A percentile compares a stretch with the other conserved stretches of the same genome.
These are phyloP conservation scores for Daedaleopsis nitida DNA, from an alignment of 768 basidiomycete genomes.

Conservation along the genomic window DNA sequence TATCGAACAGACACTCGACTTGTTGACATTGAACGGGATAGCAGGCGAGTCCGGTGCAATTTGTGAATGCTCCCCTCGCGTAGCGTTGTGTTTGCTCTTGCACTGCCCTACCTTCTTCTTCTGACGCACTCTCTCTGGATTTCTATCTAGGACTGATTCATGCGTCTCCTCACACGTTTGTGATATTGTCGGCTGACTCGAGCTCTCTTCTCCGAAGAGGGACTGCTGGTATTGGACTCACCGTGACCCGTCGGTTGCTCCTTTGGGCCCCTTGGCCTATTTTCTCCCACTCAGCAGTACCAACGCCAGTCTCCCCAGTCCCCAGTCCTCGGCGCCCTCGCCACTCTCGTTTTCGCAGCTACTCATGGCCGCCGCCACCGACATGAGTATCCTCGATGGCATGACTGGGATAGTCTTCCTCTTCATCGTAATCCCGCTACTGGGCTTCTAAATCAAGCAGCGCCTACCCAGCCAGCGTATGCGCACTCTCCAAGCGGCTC, in stretches of 20 bases:
- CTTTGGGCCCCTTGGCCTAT: too few relatives aligned
- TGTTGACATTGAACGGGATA: not conserved
- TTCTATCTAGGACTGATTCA: not conserved
- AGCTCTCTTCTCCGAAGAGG: too few relatives aligned
- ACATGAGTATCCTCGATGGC: not conserved
- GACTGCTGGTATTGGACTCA: too few relatives aligned
- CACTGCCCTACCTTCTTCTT: not conserved
- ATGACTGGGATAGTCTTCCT: not conserved
- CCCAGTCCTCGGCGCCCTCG: not conserved
- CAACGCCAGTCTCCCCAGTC: not conserved
- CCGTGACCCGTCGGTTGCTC: too few relatives aligned
- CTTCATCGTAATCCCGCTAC: not conserved
- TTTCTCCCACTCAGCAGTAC: not conserved
- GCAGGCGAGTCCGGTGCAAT: not conserved
- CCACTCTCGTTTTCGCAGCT: not conserved
- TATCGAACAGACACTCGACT: too few relatives aligned
- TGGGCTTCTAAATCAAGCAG: not conserved
- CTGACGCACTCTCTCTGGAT: not conserved
- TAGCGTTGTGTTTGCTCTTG: not conserved
- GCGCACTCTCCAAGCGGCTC: not conserved
- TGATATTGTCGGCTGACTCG: not conserved
- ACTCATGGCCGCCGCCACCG: not conserved
- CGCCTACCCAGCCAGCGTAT: not conserved
- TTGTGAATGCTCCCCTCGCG: not conserved
- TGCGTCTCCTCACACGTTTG: not conserved